Conservation (phyloP, 108 stramenopile species). For the Cyclostephanos invisitatus region DNA sequence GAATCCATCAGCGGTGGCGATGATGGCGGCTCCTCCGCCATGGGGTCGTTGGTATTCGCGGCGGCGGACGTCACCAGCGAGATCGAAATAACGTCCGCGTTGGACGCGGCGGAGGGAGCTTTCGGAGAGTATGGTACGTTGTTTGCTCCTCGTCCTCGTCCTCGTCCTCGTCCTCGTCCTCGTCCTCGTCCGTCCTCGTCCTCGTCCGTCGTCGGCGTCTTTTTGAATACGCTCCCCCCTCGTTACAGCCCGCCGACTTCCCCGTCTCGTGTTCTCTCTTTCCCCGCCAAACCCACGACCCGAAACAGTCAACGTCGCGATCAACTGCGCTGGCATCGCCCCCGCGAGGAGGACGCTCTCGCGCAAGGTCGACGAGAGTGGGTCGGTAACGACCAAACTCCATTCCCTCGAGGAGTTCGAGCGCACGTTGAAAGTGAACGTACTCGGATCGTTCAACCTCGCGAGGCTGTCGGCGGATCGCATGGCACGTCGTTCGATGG, state of each 20-base stretch:
- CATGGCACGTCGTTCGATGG: constrained; percentile 65
- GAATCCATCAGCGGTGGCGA: constrained; percentile 4
- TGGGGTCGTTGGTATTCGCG: constrained; percentile 51
- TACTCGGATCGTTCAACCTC: constrained; percentile 95
- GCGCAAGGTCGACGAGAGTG: constrained; percentile 55
- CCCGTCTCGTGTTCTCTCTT: not conserved
- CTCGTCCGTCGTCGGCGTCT: no score
- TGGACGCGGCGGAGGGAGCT: constrained; percentile 62
- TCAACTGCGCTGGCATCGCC: constrained; percentile 95
- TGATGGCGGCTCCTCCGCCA: not conserved
- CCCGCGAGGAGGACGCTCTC: constrained; percentile 73
- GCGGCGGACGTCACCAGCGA: constrained; percentile 70
- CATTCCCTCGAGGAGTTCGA: constrained; percentile 65
- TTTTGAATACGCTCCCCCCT: no score
- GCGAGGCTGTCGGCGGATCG: constrained; percentile 85
- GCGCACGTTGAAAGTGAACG: constrained; percentile 81
- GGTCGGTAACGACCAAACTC: constrained; percentile 45
- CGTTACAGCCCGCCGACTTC: not conserved
- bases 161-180: no score
- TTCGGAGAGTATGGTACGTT: constrained; percentile 61
- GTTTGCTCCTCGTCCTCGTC: no score
- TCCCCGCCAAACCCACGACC: no score
- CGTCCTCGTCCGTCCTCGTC: no score
- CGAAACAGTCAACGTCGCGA: constrained; percentile 78
- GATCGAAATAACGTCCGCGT: constrained; percentile 53